Percentiles rank a stretch among this genome's conserved stretches.
phyloP scores from a whole-genome alignment of 1,139 yeast species.

The Saccharomyces hybrid region DNA sequence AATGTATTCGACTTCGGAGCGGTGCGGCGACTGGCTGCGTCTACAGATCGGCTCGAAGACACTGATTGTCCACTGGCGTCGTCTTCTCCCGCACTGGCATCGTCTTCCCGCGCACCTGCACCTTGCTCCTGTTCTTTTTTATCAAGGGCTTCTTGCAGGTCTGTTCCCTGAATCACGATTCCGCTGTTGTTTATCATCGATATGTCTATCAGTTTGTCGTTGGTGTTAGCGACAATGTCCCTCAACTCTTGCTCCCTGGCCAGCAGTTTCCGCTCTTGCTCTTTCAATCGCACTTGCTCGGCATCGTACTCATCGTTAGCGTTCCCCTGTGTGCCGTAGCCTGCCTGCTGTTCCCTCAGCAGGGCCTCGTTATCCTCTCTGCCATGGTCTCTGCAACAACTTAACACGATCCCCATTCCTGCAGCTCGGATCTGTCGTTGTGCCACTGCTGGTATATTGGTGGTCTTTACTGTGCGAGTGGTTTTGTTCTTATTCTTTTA shows the following conservation, averaged over 20 bases:
- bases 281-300: slow-evolving; percentile 24
- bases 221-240: slow-evolving; percentile 35
- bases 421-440: background rate
- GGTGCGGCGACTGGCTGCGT: background rate
- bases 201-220: slow-evolving; percentile 32
- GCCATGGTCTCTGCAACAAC: slow-evolving; percentile 9
- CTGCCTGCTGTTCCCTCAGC: slow-evolving; percentile 27
- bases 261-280: slow-evolving; percentile 25
- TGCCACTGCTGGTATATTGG: background rate
- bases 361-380: slow-evolving; percentile 24
- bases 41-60: background rate
- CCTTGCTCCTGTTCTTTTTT: background rate
- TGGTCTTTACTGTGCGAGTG: background rate
- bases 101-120: slow-evolving; percentile 1
- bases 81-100: background rate
- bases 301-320: slow-evolving; percentile 15
- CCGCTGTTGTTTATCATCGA: slow-evolving; percentile 33
- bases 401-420: slow-evolving; percentile 9
- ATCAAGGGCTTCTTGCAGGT: slow-evolving; percentile 9
- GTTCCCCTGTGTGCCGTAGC: slow-evolving; percentile 23
- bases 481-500: background rate
- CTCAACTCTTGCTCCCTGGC: slow-evolving; percentile 33
- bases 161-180: slow-evolving; percentile 26
- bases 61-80: background rate
- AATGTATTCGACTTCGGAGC: background rate